Base-by-base conservation (phyloP, 176 grass and related monocot genomes). In the Microstegium vimineum region DNA sequence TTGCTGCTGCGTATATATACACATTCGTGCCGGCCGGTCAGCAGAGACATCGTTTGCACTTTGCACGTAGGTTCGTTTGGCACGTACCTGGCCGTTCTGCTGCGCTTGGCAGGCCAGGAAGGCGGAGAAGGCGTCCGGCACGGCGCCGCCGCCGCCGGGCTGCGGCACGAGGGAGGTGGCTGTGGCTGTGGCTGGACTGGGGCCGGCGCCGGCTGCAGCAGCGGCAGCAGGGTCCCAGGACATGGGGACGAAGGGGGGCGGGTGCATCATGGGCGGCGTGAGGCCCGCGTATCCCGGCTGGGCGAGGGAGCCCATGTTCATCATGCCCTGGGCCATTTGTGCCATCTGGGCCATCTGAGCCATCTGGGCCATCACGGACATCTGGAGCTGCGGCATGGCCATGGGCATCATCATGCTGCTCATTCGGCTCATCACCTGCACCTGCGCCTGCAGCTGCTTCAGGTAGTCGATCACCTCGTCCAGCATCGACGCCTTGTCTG, bases 401-500 rank as follows among this genome's bases (percentile, higher is more conserved):
- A n/a, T n/a, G n/a, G 95, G 90, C 93, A 95, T 90, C 91, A 92
- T 95, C 91, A 98, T 88, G 66, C 87, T 91, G 85, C 80, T 85
- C 87, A 97, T 87, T 72, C 89, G 81, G 84, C 34, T 94, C 89
- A 99, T 99, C 91, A 92, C 81, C 87, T 87, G 93, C 51, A 89
- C 79, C 77, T 93, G 93, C 8, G 87, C 80, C 77, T 99, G 96
- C 52, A 99, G 82, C 76, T 95, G 93, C 90, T 95, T 99, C 90
- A 99, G 81, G 87, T 99, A 90, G 56, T 91, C 93, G 83, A 99
- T 95, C 87, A 81, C 96, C 93, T 99, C 96, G 67, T 94, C 96
- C 35, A 99, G 89, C 93, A 99, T 95, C 60, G 96, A 99, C 68
- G 96, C 96, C 76, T 99, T 99, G 89, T 95, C 96, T 8, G 89